A percentile compares a stretch with the other conserved stretches of the same genome.
phyloP scores from a whole-genome alignment of 345 rosid species.

The Passiflora organensis region DNA sequence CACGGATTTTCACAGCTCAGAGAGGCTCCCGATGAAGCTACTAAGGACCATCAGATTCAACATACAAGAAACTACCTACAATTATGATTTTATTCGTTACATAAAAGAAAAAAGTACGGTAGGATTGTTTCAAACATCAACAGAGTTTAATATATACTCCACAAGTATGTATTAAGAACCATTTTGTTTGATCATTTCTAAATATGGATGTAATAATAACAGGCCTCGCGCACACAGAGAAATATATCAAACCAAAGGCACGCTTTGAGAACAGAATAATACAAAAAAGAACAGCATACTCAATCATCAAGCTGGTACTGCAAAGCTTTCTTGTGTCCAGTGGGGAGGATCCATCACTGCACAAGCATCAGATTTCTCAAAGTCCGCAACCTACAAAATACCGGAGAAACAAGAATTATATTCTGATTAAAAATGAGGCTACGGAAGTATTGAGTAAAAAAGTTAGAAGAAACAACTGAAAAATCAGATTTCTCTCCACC shows the following conservation, averaged over 20 bases:
- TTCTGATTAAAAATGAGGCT: neutral
- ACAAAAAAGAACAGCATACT: neutral
- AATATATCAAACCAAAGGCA: neutral
- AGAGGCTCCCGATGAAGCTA: too few species aligned
- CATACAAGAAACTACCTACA: too few species aligned
- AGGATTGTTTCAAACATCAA: too few species aligned
- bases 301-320: constrained; percentile 51
- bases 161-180: too few species aligned
- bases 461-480: neutral
- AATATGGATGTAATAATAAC: too few species aligned
- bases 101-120: too few species aligned
- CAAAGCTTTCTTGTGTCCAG: constrained; percentile 74
- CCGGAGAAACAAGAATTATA: neutral
- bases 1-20: too few species aligned
- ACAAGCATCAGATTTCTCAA: constrained; percentile 82
- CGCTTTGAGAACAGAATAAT: neutral
- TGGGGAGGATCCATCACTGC: constrained; percentile 74
- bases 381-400: constrained; percentile 66
- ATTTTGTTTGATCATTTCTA: too few species aligned
- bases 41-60: too few species aligned
- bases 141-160: too few species aligned
- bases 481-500: constrained; percentile 29
- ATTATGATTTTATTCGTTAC: too few species aligned
- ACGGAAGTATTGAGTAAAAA: neutral
- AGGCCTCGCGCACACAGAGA: neutral